Base-by-base conservation (phyloP, 179 eudicot species). In the Silene noctiflora region DNA sequence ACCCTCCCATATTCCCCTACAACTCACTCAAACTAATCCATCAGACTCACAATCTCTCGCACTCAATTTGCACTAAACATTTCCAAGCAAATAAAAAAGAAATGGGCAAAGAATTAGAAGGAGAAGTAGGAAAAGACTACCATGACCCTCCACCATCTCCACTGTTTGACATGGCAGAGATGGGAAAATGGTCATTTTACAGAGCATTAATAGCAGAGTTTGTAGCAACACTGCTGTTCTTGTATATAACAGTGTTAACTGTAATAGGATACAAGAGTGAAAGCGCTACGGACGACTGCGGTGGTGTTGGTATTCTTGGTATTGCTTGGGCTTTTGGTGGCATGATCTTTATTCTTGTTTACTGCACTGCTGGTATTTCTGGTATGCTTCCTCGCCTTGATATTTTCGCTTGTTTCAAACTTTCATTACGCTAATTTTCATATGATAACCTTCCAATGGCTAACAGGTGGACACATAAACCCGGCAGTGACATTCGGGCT, bases 271-370 rank as follows among this genome's bases (percentile, higher is more conserved):
- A 88, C 81, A 85, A 82, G 75, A 77, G 82, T 65, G 82, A 85
- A 53, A 78, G 75, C 22, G 84, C 59, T 31, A 42, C 33, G 1
- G 86, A 83, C 63, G 58, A 71, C 5, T 88, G 91, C 46, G 88
- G 85, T 24, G 91, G 91, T 46, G 91, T 88, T 46, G 91, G 91
- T 14, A 82, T 88, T 35, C 87, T 88, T 67, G 92, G 92, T 69
- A 88, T 88, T 73, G 90, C 92, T 68, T 88, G 92, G 92, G 89
- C 92, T 19, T 88, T 88, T 33, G 93, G 93, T 69, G 91, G 93
- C 84, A 89, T 89, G 93, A 89, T 89, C 73, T 89, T 89, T 46
- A 77, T 89, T 67, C 91, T 89, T 55, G 93, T 89, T 77, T 88
- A 87, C 81, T 87, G 90, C 83, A 87, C 90, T 17, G 90, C 90